Evolutionary conservation across 1,284 basidiomycete species (phyloP), one percentile per base, ranked within the genome.

Genomic region (Tylopilus sp.): DNA sequence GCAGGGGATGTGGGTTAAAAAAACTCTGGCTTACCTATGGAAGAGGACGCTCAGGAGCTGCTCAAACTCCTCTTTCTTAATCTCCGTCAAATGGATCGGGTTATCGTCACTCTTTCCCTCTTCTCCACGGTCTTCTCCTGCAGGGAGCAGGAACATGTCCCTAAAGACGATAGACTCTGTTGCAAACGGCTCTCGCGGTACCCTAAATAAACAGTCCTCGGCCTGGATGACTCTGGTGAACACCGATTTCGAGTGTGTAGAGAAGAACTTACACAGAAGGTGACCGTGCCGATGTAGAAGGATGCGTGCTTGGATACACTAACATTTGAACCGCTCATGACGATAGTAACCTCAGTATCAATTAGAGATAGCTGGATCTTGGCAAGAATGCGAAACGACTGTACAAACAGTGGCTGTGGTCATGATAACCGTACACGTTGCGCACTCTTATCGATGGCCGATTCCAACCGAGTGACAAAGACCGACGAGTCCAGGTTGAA

Each of bases 61-160:
- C 49, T 62, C 67, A 55, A 77, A 76, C 7, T 74, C 73, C 6
- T 55, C 54, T 33, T 60, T 70, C 38, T 64, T 64, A 15, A 75
- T 57, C 15, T 64, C 67, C 24, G 68, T 54, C 49, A 76, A 54
- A 49, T 49, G 62, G 59, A 76, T 67, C 29, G 72, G 70, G 26
- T 66, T 62, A 16, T 32, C 29, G 22, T 73, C 65, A 8, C 56
- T 60, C 10, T 51, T 58, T 7, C 74, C 72, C 51, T 78, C 75
- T 49, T 49, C 24, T 44, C 62, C 41, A 18, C 41, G 41, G 18
- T 19, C 33, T 18, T 41, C 41, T n/a, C 41, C 39, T 32, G 39
- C 53, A 41, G 69, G 75, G 22, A 78, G 60, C 29, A 64, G 62
- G 57, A 76, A 71, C 63, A 78, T 65, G 29, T 75, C 69, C 29